Conservation (phyloP, 2,329 filamentous ascomycete genomes). For the Cercospora citrullina region DNA sequence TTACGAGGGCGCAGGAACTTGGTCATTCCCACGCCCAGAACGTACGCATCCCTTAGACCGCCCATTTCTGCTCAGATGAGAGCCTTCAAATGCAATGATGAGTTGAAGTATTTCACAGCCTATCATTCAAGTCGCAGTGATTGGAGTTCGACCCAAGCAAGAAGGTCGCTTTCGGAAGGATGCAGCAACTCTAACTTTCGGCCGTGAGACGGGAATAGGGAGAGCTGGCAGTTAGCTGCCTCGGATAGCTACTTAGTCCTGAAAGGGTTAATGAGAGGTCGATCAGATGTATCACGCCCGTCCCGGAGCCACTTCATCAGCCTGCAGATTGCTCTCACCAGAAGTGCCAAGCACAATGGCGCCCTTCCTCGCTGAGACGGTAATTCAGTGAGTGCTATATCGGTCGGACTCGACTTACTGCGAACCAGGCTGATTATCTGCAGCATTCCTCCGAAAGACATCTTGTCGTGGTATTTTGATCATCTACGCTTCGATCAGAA, state of each 20-base stretch:
- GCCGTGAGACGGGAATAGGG: not conserved
- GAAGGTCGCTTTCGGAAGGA: not conserved
- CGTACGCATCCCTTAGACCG: constrained; percentile 55
- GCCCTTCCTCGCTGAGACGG: too few relatives aligned
- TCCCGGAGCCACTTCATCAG: too few relatives aligned
- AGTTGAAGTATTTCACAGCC: not conserved
- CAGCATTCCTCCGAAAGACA: too few relatives aligned
- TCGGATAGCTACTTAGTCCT: not conserved
- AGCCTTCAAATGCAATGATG: not conserved
- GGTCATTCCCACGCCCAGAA: constrained; percentile 97
- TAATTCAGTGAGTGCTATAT: too few relatives aligned
- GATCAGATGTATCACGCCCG: not conserved
- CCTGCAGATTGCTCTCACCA: too few relatives aligned
- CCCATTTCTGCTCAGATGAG: not conserved
- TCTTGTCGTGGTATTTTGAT: too few relatives aligned
- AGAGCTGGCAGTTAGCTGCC: not conserved
- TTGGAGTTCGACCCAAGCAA: not conserved
- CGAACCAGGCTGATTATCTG: too few relatives aligned
- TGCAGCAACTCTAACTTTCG: not conserved
- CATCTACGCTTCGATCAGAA: too few relatives aligned
- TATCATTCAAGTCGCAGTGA: not conserved
- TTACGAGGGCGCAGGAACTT: constrained; percentile 87
- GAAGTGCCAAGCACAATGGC: too few relatives aligned
- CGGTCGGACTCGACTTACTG: too few relatives aligned
- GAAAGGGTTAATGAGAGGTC: not conserved